Conservation (phyloP, 306 rosid genomes). For the Fagus sylvatica region DNA sequence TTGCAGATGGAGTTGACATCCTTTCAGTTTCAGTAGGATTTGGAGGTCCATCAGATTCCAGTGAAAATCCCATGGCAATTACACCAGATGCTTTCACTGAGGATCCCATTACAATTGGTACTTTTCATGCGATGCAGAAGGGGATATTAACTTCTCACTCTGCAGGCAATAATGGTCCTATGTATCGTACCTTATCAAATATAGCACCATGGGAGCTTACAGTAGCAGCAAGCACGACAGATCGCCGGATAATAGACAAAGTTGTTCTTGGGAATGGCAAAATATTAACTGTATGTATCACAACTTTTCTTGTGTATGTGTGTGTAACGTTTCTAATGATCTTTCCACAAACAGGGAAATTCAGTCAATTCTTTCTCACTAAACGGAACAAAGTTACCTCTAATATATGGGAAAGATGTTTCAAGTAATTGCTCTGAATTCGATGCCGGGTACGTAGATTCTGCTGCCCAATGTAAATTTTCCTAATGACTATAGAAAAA, state of each 20-base stretch:
- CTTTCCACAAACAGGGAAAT: background rate
- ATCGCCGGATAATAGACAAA: constrained; percentile 10
- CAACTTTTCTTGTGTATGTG: too few relatives aligned
- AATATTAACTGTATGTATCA: background rate
- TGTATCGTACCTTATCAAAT: background rate
- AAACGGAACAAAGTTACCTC: background rate
- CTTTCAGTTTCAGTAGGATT: constrained; percentile 16
- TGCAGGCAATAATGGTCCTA: constrained; percentile 35
- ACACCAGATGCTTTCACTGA: too few relatives aligned
- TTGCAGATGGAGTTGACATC: constrained; percentile 46
- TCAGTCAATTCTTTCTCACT: constrained; percentile 8
- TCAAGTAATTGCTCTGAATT: background rate
- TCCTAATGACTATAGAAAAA: accelerated
- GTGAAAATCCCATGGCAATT: constrained; percentile 5
- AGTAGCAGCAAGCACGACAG: constrained; percentile 25
- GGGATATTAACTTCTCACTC: constrained; percentile 34
- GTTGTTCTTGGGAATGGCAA: constrained; percentile 24
- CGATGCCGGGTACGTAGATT: background rate
- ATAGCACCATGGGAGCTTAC: constrained; percentile 28
- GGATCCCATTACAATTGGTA: constrained; percentile 28
- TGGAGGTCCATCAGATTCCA: accelerated
- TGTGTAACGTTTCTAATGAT: background rate
- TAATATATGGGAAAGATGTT: background rate
- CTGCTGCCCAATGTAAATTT: background rate
- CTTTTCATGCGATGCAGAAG: constrained; percentile 42